Evolutionary conservation across 2,329 filamentous ascomycete genomes (phyloP).

Genomic region (Mycosphaerella sp.): DNA sequence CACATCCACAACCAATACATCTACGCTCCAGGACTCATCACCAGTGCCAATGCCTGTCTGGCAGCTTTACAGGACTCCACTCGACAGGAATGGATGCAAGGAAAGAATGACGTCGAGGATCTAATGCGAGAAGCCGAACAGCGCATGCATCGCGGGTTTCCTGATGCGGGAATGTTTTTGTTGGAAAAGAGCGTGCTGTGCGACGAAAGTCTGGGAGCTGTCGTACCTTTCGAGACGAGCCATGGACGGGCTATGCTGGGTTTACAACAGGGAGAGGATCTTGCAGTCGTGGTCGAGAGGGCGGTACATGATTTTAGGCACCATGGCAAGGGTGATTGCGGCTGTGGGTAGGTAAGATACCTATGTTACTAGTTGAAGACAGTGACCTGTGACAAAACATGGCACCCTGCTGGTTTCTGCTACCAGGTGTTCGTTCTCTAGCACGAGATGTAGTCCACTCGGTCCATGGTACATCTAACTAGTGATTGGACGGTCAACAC

Average conservation of each 20-base stretch:
- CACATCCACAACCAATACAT: conserved; percentile 34
- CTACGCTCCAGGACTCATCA: conserved; percentile 32
- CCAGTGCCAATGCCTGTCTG: conserved; percentile 32
- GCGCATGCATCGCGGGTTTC: conserved; percentile 35
- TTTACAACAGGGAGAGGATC: conserved; percentile 16
- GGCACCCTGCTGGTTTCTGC: no score
- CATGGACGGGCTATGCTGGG: conserved; percentile 20
- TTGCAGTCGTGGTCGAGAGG: conserved; percentile 17
- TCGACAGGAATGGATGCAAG: conserved; percentile 30
- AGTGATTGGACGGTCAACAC: no score
- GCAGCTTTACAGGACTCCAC: conserved; percentile 28
- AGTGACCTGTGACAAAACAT: not conserved
- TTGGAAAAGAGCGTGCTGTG: conserved; percentile 36
- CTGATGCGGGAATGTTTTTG: conserved; percentile 36
- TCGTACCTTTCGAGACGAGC: conserved; percentile 25
- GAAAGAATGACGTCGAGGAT: conserved; percentile 32
- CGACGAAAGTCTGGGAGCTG: conserved; percentile 28
- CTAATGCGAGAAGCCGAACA: conserved; percentile 32
- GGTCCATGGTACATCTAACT: no score
- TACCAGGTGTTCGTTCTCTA: no score
- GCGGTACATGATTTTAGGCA: conserved; percentile 23
- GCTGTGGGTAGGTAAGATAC: conserved; percentile 24
- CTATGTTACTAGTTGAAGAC: no score
- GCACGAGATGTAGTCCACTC: no score
- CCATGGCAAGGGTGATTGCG: conserved; percentile 31